These are phyloP conservation scores for Solanum lycopersicoides DNA, from an alignment of 257 asterid genomes.

Conservation along the genomic window DNA sequence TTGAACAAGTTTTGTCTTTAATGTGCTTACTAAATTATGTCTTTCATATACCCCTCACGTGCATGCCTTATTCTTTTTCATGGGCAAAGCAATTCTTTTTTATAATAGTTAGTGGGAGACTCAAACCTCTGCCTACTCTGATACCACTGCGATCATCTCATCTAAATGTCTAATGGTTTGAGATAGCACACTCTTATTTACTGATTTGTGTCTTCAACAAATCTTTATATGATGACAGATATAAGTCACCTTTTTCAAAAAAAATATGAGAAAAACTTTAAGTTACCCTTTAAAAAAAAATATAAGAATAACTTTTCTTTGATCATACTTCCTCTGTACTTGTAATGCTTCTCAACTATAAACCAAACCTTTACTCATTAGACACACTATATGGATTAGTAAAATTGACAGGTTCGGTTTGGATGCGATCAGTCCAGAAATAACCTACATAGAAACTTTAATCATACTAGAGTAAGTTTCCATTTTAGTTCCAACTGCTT, in stretches of 20 bases:
- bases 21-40: neutral
- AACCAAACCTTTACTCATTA: too few relatives aligned
- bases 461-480: neutral
- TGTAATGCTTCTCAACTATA: too few relatives aligned
- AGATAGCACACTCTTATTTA: neutral
- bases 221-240: neutral
- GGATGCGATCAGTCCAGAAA: too few relatives aligned
- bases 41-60: neutral
- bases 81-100: neutral
- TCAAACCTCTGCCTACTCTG: neutral
- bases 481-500: neutral
- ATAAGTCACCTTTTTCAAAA: too few relatives aligned
- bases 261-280: too few relatives aligned
- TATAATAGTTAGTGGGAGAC: neutral
- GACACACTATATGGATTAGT: too few relatives aligned
- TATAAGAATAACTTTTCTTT: too few relatives aligned
- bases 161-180: neutral
- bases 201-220: neutral
- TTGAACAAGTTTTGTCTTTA: neutral
- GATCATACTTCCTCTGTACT: too few relatives aligned
- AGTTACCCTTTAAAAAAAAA: too few relatives aligned
- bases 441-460: neutral
- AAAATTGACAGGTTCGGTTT: too few relatives aligned
- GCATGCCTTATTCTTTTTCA: neutral
- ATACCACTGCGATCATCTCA: neutral